These are phyloP conservation scores for Candida quercuum DNA, from an alignment of 805 yeast genomes.

Conservation along the genomic window DNA sequence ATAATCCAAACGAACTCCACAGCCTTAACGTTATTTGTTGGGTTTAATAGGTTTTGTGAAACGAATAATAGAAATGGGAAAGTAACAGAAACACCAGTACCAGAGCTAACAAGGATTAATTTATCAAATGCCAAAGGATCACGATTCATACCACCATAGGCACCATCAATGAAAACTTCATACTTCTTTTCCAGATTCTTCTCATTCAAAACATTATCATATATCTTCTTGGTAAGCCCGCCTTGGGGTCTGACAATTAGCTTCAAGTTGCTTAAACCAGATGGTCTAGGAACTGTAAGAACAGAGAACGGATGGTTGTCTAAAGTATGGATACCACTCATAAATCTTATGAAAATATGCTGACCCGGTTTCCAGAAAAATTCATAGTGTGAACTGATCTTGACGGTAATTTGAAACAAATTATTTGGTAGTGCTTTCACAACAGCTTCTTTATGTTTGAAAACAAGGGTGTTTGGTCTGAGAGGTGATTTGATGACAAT, in stretches of 20 bases:
- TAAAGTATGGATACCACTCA: slow-evolving; percentile 34
- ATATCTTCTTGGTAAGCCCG: slow-evolving; percentile 40
- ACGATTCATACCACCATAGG: slow-evolving; percentile 50
- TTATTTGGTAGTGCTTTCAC: slow-evolving; percentile 21
- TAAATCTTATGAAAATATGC: slow-evolving; percentile 45
- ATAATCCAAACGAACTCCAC: slow-evolving; percentile 44
- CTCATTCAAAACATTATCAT: slow-evolving; percentile 8
- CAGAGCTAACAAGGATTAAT: slow-evolving; percentile 37
- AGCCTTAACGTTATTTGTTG: slow-evolving; percentile 17
- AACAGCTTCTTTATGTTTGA: slow-evolving; percentile 33
- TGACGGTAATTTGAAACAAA: slow-evolving; percentile 31
- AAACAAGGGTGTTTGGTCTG: slow-evolving; percentile 36
- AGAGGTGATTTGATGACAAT: slow-evolving; percentile 39
- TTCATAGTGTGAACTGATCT: slow-evolving; percentile 21
- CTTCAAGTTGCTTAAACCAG: slow-evolving; percentile 28
- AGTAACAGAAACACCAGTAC: slow-evolving; percentile 48
- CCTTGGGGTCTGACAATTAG: slow-evolving; percentile 39
- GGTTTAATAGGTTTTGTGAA: slow-evolving; percentile 7
- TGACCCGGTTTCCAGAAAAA: slow-evolving; percentile 50
- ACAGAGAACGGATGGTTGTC: slow-evolving; percentile 58
- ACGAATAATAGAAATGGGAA: slow-evolving; percentile 35
- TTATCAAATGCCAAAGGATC: slow-evolving; percentile 40
- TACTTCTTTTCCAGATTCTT: slow-evolving; percentile 16
- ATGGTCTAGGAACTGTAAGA: slow-evolving; percentile 25
- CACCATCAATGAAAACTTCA: slow-evolving; percentile 46